These are phyloP conservation scores for Lentinula raphanica DNA, from an alignment of 768 basidiomycete species.

Conservation along the genomic window DNA sequence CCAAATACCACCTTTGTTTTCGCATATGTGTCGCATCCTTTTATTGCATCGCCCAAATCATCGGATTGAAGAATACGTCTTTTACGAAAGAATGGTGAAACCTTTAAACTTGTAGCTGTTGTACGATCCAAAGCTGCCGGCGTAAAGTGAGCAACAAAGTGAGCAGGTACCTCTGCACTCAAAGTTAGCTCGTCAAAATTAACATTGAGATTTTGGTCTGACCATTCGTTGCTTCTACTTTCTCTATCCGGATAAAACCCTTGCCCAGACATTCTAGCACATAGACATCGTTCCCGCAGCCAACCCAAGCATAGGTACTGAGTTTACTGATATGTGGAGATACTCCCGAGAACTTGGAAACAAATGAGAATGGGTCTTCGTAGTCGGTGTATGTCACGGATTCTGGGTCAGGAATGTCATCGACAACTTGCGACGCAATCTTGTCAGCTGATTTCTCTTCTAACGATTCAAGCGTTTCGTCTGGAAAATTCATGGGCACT, in stretches of 20 bases:
- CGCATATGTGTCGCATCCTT: slow-evolving; percentile 67
- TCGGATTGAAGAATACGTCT: slow-evolving; percentile 49
- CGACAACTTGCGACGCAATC: slow-evolving; percentile 19
- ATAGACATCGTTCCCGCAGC: slow-evolving; percentile 65
- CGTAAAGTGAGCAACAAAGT: slow-evolving; percentile 50
- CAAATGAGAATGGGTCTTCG: slow-evolving; percentile 64
- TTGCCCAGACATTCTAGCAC: slow-evolving; percentile 71
- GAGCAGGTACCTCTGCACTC: slow-evolving; percentile 22
- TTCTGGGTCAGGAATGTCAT: slow-evolving; percentile 46
- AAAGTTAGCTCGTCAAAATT: not conserved
- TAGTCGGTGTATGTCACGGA: slow-evolving; percentile 73
- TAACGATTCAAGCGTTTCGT: slow-evolving; percentile 45
- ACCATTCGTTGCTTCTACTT: slow-evolving; percentile 32
- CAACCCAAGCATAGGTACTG: slow-evolving; percentile 72
- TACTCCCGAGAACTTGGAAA: slow-evolving; percentile 42
- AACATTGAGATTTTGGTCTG: not conserved
- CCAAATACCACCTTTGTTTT: slow-evolving; percentile 49
- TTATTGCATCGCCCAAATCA: slow-evolving; percentile 54
- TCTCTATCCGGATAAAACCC: slow-evolving; percentile 64
- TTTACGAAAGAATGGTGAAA: slow-evolving; percentile 51
- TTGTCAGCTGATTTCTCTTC: slow-evolving; percentile 32
- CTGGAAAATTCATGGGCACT: slow-evolving; percentile 25
- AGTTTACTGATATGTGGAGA: slow-evolving; percentile 46
- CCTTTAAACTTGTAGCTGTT: slow-evolving; percentile 38
- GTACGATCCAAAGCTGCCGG: slow-evolving; percentile 42